Evolutionary conservation across 148 eudicot species (phyloP), one percentile per base, ranked within the genome.

Genomic region (Dianthus caryophyllus): DNA sequence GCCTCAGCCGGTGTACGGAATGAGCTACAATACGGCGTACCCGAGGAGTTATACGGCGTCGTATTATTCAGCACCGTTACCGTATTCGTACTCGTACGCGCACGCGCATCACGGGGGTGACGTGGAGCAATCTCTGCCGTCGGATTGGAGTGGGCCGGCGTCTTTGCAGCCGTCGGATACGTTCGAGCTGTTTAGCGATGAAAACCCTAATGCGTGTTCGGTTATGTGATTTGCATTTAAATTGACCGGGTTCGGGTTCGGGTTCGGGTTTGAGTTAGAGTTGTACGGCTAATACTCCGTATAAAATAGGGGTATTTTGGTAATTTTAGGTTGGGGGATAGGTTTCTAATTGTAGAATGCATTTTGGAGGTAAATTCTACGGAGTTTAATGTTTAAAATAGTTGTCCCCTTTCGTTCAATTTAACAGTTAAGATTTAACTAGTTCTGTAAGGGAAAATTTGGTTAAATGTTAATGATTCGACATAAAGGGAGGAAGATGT

Each of bases 131-230:
- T 39, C 60, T 6, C 74, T 61, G 26, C 83, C 84, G 46, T 69
- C 58, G 5, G 80, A 76, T 75, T 53, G 58, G 57, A 67, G 66
- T 39, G 39, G 64, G 52, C 30, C 69, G n/a, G n/a, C n/a, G 38
- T 65, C 73, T 1, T 54, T 46, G 24, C 89, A 74, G 65, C 84
- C 89, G 75, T 70, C 79, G 57, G 89, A 88, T 81, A 72, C 95
- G 54, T 83, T 88, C 47, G 95, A 91, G 78, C 52, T 91, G 39
- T 91, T 91, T 71, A 91, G 97, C 51, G 97, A 91, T 61, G 97
- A 91, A 33, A 91, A 91, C 61, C 95, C 97, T 0, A 88, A 91
- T 77, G 95, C 88, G 13, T 91, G 97, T 73, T 76, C 75, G 1
- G 29, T 86, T 49, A 83, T 83, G 88, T 91, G 64, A 87, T 53